Base-by-base conservation (phyloP, 1,139 yeast genomes). In the Saccharomycopsis crataegensis region DNA sequence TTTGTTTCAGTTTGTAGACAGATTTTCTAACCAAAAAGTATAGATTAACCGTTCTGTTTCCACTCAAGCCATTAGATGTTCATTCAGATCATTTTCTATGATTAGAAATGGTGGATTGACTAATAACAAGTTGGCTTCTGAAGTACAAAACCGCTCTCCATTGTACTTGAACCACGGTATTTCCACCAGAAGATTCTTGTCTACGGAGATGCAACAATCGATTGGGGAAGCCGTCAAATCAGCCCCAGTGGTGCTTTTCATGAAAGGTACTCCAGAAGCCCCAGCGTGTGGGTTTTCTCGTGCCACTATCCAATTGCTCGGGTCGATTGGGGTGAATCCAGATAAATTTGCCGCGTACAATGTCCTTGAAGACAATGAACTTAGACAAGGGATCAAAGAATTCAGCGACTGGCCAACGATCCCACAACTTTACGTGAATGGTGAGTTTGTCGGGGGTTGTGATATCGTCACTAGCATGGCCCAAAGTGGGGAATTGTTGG, bases 211-310 rank as follows among this genome's bases (percentile, higher is more conserved):
- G 60, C 80, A 78, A 62, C 73, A 77, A 40, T 97, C 98, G 49
- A 89, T 93, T 57, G 90, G 86, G 62, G 77, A 79, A 55, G 98
- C 98, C 1, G 85, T 93, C 34, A 74, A 71, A 5, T 82, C 96
- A 14, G 94, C 97, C 1, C 96, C 96, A 16, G 98, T 93, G 12
- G 99, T 94, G 9, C 76, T 94, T 38, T 91, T 91, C 73, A 88
- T 88, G 96, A 88, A 88, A 67, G 96, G 96, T 9, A 94, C 99
- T 1, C 99, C 99, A 1, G 97, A 91, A 65, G 89, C 87, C 57
- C 99, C 99, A 36, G 96, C 90, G 64, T 94, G 99, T 75, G 99
- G 99, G 1, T 94, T 94, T 66, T 90, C 97, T 6, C 80, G 96
- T 65, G 96, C 96, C 52, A 88, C 97, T 16, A 91, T 94, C 61